A percentile compares a stretch with the other conserved stretches of the same genome.
phyloP scores from a whole-genome alignment of 139 green algal species.

The Mesotaenium endlicherianum region DNA sequence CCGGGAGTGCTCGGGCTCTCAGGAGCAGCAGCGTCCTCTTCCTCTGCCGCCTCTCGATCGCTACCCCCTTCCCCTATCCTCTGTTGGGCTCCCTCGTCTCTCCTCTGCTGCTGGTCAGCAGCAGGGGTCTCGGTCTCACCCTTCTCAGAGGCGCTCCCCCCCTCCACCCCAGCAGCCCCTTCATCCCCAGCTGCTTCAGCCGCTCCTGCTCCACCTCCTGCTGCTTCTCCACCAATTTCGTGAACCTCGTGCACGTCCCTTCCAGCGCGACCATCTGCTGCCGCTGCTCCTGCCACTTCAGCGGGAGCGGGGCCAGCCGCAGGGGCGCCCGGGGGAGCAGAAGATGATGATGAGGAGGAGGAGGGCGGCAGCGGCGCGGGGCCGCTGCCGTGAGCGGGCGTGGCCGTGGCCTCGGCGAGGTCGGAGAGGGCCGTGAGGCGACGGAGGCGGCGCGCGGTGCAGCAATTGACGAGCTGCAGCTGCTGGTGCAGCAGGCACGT shows the following conservation, averaged over 20 bases:
- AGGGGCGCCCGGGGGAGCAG: too few relatives aligned
- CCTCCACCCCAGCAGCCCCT: not conserved
- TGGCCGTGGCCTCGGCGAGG: too few relatives aligned
- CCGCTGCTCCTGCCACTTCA: too few relatives aligned
- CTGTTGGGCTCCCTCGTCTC: not conserved
- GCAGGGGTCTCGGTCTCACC: too few relatives aligned
- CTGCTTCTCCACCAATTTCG: not conserved
- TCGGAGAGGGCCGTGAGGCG: not conserved
- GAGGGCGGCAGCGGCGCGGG: too few relatives aligned
- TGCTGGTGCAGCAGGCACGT: conserved; percentile 53
- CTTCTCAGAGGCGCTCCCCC: not conserved
- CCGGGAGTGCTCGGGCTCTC: not conserved
- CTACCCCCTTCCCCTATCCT: not conserved
- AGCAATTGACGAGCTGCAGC: conserved; percentile 52
- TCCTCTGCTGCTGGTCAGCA: too few relatives aligned
- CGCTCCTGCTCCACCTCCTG: not conserved
- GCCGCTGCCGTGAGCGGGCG: too few relatives aligned
- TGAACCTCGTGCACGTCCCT: too few relatives aligned
- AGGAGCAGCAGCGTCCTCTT: not conserved
- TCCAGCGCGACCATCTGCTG: too few relatives aligned
- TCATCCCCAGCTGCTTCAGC: too few relatives aligned
- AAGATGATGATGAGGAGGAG: too few relatives aligned
- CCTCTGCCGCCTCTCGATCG: not conserved
- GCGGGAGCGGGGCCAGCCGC: too few relatives aligned
- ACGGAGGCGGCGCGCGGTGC: conserved; percentile 28